Conservation (phyloP, 2,329 filamentous ascomycete species). For the Apiospora sp. region DNA sequence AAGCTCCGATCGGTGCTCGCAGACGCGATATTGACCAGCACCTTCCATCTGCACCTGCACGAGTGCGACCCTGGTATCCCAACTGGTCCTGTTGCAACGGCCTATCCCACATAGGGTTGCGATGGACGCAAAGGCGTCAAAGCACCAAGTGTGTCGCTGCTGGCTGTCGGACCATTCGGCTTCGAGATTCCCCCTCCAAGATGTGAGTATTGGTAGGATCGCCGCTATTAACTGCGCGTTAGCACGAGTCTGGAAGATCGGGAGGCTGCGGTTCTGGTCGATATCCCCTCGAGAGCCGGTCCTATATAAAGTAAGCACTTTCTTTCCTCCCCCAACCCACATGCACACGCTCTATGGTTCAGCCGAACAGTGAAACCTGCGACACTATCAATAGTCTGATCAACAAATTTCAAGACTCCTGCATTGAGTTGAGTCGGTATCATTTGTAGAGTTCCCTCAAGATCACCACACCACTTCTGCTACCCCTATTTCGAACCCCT, state of each 20-base stretch:
- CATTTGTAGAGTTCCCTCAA: background rate
- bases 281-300: background rate
- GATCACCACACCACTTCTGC: background rate
- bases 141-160: background rate
- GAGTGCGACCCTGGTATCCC: background rate
- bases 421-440: background rate
- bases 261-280: background rate
- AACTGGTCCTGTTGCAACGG: constrained; percentile 2
- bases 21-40: background rate
- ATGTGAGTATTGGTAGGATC: background rate
- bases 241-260: background rate
- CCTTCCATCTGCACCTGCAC: background rate
- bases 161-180: background rate
- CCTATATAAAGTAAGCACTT: constrained; percentile 4
- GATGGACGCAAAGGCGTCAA: background rate
- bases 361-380: background rate
- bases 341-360: background rate
- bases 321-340: background rate
- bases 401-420: background rate
- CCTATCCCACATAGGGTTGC: constrained; percentile 14
- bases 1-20: constrained; percentile 6
- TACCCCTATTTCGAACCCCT: background rate
- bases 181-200: background rate
- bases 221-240: background rate
- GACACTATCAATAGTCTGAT: background rate